phyloP scores from a whole-genome alignment of 495 filamentous ascomycete genomes.

The Haplographium delicatum region DNA sequence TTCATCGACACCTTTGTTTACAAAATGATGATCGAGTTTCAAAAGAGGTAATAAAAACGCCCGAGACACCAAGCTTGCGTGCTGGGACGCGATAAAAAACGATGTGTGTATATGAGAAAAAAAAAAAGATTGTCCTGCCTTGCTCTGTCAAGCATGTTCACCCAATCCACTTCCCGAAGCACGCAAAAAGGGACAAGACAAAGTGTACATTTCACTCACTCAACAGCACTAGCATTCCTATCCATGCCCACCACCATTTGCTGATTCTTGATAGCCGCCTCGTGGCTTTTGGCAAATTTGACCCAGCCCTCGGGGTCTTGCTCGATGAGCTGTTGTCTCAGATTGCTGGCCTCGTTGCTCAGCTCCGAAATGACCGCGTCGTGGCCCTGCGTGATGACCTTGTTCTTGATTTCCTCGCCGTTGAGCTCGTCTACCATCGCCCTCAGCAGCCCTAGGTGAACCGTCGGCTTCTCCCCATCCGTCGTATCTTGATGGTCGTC shows the following conservation, averaged over 20 bases:
- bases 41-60: no score
- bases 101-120: no score
- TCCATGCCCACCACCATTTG: slow-evolving; percentile 12
- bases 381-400: slow-evolving; percentile 48
- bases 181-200: not conserved
- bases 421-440: slow-evolving; percentile 60
- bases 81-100: no score
- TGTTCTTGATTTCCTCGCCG: slow-evolving; percentile 51
- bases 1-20: no score
- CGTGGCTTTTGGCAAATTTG: slow-evolving; percentile 60
- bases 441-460: slow-evolving; percentile 53
- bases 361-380: slow-evolving; percentile 57
- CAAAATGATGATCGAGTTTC: no score
- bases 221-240: slow-evolving; percentile 19
- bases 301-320: slow-evolving; percentile 58
- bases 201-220: slow-evolving; percentile 4
- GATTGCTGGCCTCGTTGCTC: slow-evolving; percentile 42
- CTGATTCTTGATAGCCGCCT: slow-evolving; percentile 56
- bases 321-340: slow-evolving; percentile 42
- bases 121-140: no score
- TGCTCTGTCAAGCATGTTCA: no score
- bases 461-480: slow-evolving; percentile 44
- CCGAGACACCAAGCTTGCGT: no score
- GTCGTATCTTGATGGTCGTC: slow-evolving; percentile 36
- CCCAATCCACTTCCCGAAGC: no score